Conservation (phyloP, 768 basidiomycete species). For the Lanmaoa pseudosensibilis region DNA sequence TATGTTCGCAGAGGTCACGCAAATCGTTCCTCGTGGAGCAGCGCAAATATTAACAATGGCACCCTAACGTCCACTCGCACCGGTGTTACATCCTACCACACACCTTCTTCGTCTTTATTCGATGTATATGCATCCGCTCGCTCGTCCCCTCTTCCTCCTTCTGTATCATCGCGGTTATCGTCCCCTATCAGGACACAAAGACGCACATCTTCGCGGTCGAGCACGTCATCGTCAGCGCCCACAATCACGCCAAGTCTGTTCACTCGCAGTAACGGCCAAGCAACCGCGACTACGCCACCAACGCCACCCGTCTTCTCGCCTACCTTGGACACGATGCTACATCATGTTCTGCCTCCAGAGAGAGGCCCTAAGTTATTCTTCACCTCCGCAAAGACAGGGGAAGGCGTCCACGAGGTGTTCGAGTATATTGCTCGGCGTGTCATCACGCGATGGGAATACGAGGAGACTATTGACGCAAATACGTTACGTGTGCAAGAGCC, state of each 20-base stretch:
- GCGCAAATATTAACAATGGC: conserved; percentile 42
- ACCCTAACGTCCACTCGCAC: conserved; percentile 61
- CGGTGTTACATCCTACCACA: conserved; percentile 66
- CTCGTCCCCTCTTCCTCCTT: conserved; percentile 51
- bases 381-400: conserved; percentile 77
- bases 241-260: conserved; percentile 66
- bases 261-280: conserved; percentile 32
- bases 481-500: conserved; percentile 42
- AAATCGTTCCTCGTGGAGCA: conserved; percentile 48
- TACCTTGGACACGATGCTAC: conserved; percentile 13
- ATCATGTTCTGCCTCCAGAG: conserved; percentile 36
- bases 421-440: conserved; percentile 71
- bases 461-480: conserved; percentile 53
- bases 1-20: conserved; percentile 31
- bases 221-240: conserved; percentile 39
- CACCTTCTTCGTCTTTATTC: conserved; percentile 75
- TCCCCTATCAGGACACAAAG: conserved; percentile 29
- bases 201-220: conserved; percentile 41
- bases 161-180: conserved; percentile 29
- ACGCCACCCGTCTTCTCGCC: conserved; percentile 17
- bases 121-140: conserved; percentile 62
- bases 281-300: conserved; percentile 9
- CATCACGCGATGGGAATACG: conserved; percentile 62
- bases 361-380: conserved; percentile 67
- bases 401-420: conserved; percentile 71